Base-by-base conservation (phyloP, 495 filamentous ascomycete species). In the Cercophora sp. region DNA sequence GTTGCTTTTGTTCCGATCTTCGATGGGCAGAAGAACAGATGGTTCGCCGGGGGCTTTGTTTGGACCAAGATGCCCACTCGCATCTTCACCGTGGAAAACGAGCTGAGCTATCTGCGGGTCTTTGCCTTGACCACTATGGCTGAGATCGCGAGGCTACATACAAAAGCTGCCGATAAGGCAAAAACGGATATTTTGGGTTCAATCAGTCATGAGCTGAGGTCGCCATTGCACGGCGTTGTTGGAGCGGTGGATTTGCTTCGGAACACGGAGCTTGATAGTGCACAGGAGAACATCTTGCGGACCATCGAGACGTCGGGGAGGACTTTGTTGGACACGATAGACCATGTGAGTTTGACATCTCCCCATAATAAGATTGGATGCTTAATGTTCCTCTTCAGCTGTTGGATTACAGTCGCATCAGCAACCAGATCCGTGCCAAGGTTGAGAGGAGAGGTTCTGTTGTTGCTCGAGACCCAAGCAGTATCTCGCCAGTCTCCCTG, bases 301-400 rank as follows among this genome's bases (percentile, higher is more conserved):
- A 89, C 85, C 0, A 79, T 91, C 46, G 81, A 87, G 42, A 79
- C 80, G 5, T 91, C 84, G 48, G 85, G 85, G 0, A 79, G 83
- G 48, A 91, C 87, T 0, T 62, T 91, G 2, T 68, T 93, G 13
- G 88, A 93, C 54, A 89, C 86, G 0, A 85, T 91, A 63, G 84
- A 89, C 52, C 85, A 91, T 61, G 83, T 86, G 37, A 39, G 36
- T 18, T 8, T 3, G 26, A 52, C 57, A 3, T 9, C 15, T n/a
- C n/a, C 22, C 5, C 19, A 19, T 6, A 32, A 32, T 15, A 39
- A 19, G 40, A 27, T 31, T 32, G 22, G 31, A 63, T 62, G 29
- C 47, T 52, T 50, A 6, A 26, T 9, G 27, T 20, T 15, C 22
- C 22, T 3, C n/a, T 18, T 27, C 22, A 62, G 43, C 54, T 72